A percentile compares a stretch with the other conserved stretches of the same genome.
These are phyloP conservation scores for Sclerotinia borealis DNA, from an alignment of 2,329 filamentous ascomycete genomes.

Conservation along the genomic window DNA sequence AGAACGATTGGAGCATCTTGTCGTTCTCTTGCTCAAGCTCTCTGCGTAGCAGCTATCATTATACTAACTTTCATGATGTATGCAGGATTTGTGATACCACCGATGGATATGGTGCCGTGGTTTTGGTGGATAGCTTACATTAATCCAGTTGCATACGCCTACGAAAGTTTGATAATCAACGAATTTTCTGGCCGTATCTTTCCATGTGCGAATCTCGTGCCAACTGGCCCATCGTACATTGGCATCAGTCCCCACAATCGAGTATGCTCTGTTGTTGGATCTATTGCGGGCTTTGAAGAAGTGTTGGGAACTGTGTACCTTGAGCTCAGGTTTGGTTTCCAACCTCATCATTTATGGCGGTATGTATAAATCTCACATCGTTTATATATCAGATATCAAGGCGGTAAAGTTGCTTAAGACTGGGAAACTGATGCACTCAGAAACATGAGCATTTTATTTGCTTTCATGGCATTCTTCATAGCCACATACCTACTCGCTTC, in stretches of 20 bases:
- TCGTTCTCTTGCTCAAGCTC: constrained; percentile 59
- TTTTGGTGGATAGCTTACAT: constrained; percentile 73
- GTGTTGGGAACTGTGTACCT: constrained; percentile 50
- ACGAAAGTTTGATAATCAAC: constrained; percentile 77
- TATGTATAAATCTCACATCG: not conserved
- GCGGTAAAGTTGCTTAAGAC: not conserved
- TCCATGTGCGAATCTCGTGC: constrained; percentile 24
- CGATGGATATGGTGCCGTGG: constrained; percentile 65
- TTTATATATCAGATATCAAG: too few species aligned
- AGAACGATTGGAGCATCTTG: constrained; percentile 71
- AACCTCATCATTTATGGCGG: constrained; percentile 56
- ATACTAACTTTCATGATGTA: constrained; percentile 29
- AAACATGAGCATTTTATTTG: constrained; percentile 65
- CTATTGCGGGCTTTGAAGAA: constrained; percentile 43
- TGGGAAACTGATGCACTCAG: constrained; percentile 10
- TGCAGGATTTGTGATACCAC: constrained; percentile 39
- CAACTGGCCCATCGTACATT: constrained; percentile 15
- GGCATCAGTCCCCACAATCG: constrained; percentile 15
- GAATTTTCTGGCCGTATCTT: constrained; percentile 51
- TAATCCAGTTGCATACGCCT: constrained; percentile 61
- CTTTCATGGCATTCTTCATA: constrained; percentile 57
- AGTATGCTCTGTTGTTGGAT: constrained; percentile 55
- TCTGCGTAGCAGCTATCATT: constrained; percentile 53
- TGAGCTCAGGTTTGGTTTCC: constrained; percentile 49
- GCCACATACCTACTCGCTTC: constrained; percentile 56